Base-by-base conservation (phyloP, 2,329 filamentous ascomycete genomes). In the Cordyceps cateniannulata region DNA sequence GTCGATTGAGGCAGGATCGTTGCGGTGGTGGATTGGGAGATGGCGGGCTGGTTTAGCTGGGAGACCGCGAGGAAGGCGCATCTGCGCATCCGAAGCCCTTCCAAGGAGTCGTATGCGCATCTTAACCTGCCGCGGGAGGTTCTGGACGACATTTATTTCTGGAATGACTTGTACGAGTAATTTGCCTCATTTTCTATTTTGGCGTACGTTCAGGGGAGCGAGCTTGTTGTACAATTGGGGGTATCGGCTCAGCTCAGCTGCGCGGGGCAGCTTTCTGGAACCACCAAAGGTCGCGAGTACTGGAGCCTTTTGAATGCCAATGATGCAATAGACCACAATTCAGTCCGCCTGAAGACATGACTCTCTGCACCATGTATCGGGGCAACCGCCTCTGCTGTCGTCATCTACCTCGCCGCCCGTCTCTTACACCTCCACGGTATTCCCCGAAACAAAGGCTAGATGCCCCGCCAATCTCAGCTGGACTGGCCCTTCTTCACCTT, bases 11-110 rank as follows among this genome's bases (percentile, higher is more conserved):
- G 71, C 18, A 58, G 66, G 22, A 62, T 74, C 2, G 62, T 54
- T 8, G 69, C 57, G 8, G 61, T 72, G 5, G 69, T 73, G 25
- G 70, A 71, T 62, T 73, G 69, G 71, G 69, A 71, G 48, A 59
- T 51, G 47, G 48, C 57, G 18, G 57, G 57, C 38, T 53, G 25
- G 47, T 52, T 59, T 8, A 7, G 27, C 29, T 50, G 55, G 55
- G 42, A 38, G 7, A 16, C 2, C 3, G 20, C 22, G 10, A 42
- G 7, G 18, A 29, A 40, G 32, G 55, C 50, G 29, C 45, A 50
- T 20, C 10, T 38, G 45, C 44, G 45, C 20, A 27, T 50, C 22
- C 42, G 55, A 1, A 44, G 38, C 24, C 51, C 51, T 3, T 44
- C 38, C 1, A 25, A 29, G 6, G 22, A 29, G 18, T 16, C 38